A percentile compares a stretch with the other conserved stretches of the same genome.
phyloP scores from a whole-genome alignment of 257 asterid species.

The Rhazya stricta region DNA sequence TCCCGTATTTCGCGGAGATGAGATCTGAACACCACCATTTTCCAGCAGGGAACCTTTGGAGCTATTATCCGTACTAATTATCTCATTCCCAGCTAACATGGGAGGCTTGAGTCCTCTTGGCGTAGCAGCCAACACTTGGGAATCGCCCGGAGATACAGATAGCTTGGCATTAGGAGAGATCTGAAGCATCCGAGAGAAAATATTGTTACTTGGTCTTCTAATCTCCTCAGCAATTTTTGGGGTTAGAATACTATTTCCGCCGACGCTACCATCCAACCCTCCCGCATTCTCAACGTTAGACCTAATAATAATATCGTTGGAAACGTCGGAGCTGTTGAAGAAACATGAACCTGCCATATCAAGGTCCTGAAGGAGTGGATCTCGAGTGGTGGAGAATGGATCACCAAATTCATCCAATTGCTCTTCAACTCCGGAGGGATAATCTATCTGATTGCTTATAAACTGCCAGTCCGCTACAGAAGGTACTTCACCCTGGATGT shows the following conservation, averaged over 20 bases:
- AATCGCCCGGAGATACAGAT: constrained; percentile 22
- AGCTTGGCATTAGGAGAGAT: constrained; percentile 54
- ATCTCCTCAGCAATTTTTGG: constrained; percentile 29
- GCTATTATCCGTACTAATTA: constrained; percentile 24
- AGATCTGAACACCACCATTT: constrained; percentile 63
- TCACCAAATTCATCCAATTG: constrained; percentile 61
- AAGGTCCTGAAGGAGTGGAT: constrained; percentile 57
- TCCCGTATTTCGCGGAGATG: constrained; percentile 93
- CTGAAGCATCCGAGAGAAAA: constrained; percentile 74
- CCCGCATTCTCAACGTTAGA: background rate
- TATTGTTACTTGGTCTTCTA: constrained; percentile 38
- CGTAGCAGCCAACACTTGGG: constrained; percentile 25
- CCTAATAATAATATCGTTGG: background rate
- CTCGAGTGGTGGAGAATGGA: constrained; percentile 59
- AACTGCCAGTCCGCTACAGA: constrained; percentile 44
- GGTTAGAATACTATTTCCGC: background rate
- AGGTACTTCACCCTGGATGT: constrained; percentile 10
- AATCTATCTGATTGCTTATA: constrained; percentile 25
- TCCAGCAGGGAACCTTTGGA: constrained; percentile 49
- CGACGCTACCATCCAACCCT: background rate
- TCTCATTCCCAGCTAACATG: constrained; percentile 27
- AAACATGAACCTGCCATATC: constrained; percentile 25
- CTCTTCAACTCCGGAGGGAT: constrained; percentile 23
- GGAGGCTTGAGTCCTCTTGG: constrained; percentile 18
- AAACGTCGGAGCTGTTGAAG: constrained; percentile 15